phyloP scores from a whole-genome alignment of 306 rosid genomes.

The Dalbergia oliveri region DNA sequence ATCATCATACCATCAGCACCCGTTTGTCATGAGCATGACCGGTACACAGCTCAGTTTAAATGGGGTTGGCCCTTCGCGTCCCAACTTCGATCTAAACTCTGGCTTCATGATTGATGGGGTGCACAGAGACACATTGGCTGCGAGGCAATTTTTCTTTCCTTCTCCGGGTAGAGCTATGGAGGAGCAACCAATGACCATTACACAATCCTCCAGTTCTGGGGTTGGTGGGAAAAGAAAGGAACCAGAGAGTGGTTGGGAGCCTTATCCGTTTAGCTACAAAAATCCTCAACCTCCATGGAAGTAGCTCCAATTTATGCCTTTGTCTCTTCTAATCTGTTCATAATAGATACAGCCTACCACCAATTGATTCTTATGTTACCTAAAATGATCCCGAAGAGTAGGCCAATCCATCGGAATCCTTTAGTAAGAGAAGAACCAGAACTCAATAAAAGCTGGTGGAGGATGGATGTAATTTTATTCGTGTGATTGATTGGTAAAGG shows the following conservation, averaged over 20 bases:
- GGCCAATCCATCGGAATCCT: slow-evolving; percentile 42
- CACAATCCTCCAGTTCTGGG: slow-evolving; percentile 78
- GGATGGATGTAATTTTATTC: slow-evolving; percentile 54
- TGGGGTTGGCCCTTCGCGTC: slow-evolving; percentile 52
- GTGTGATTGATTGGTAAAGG: slow-evolving; percentile 45
- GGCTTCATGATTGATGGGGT: slow-evolving; percentile 72
- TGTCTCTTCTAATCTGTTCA: slow-evolving; percentile 49
- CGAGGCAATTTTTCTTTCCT: slow-evolving; percentile 73
- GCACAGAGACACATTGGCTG: slow-evolving; percentile 66
- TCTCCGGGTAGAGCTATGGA: slow-evolving; percentile 71
- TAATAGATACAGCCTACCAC: slow-evolving; percentile 39
- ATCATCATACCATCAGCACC: slow-evolving; percentile 71
- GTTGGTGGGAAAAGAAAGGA: slow-evolving; percentile 87
- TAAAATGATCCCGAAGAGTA: slow-evolving; percentile 45
- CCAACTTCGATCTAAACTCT: slow-evolving; percentile 55
- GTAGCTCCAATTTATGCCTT: slow-evolving; percentile 51
- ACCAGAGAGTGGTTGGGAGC: slow-evolving; percentile 90
- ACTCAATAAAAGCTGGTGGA: slow-evolving; percentile 55
- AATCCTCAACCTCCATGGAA: slow-evolving; percentile 63
- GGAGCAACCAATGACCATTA: slow-evolving; percentile 68
- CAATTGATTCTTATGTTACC: slow-evolving; percentile 51
- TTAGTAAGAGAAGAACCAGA: slow-evolving; percentile 46
- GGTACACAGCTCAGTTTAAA: slow-evolving; percentile 62
- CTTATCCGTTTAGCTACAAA: slow-evolving; percentile 72
- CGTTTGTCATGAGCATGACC: slow-evolving; percentile 67